Percentiles rank a stretch among this genome's conserved stretches.
phyloP scores from a whole-genome alignment of 805 yeast species.

The Suhomyces pyralidae region DNA sequence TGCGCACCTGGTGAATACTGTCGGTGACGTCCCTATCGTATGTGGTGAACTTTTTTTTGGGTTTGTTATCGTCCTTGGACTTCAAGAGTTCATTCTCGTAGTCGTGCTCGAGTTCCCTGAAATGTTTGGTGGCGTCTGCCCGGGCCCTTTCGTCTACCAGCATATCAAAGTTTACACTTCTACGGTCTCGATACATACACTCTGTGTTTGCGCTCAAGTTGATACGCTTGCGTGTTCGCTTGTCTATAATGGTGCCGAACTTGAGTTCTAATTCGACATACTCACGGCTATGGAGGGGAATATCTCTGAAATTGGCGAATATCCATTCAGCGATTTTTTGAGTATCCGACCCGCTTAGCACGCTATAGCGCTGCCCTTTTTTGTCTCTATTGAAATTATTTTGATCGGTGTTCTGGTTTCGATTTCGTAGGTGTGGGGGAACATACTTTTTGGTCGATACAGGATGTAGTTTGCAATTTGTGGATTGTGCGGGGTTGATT shows the following conservation, averaged over 20 bases:
- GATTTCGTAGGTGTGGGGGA: conserved; percentile 10
- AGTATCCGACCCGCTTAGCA: conserved; percentile 50
- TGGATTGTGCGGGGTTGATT: conserved; percentile 46
- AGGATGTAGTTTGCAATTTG: conserved; percentile 63
- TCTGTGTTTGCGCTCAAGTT: conserved; percentile 68
- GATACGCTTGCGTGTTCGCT: conserved; percentile 58
- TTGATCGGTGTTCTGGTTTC: neutral
- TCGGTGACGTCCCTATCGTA: conserved; percentile 65
- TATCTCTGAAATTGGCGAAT: conserved; percentile 71
- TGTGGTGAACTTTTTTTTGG: conserved; percentile 53
- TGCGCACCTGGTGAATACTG: conserved; percentile 57
- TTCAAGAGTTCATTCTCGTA: conserved; percentile 42
- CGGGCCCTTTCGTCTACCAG: conserved; percentile 64
- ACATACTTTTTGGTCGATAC: conserved; percentile 79
- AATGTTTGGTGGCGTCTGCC: conserved; percentile 51
- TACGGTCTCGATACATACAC: conserved; percentile 54
- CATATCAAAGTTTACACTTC: conserved; percentile 58
- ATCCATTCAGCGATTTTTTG: conserved; percentile 86
- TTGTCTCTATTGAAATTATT: neutral
- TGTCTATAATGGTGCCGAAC: conserved; percentile 68
- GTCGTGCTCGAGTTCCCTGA: conserved; percentile 52
- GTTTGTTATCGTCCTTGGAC: conserved; percentile 15
- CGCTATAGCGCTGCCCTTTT: neutral
- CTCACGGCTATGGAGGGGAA: conserved; percentile 52
- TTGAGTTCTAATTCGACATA: conserved; percentile 70